Evolutionary conservation across 2,329 filamentous ascomycete species (phyloP), one percentile per base, ranked within the genome.

Genomic region (Verticillium longisporum): DNA sequence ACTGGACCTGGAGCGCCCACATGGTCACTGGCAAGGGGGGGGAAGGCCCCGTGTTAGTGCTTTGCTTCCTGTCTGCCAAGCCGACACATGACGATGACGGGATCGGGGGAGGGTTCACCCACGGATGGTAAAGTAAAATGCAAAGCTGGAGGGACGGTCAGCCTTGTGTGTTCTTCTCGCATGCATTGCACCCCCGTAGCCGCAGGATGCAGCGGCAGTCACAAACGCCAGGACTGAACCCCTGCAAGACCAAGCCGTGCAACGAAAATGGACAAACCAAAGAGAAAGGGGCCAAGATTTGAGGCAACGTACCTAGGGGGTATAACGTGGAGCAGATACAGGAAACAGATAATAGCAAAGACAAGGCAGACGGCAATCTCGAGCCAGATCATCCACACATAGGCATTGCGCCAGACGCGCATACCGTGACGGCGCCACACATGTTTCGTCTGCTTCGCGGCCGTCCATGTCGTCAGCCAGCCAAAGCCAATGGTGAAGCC

Each of bases 361-460:
- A 71, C 63, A 11, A 78, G 68, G 11, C 75, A 80, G 3, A 76
- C 75, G 1, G 71, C 1, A 3, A 81, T 71, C 65, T 81, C 79
- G 33, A 74, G 58, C 79, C 79, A 81, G 60, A 81, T 75, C 75
- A 81, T 75, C 71, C 75, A 77, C 0, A 81, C 71, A 62, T 80
- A 80, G 1, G 73, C 68, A 62, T 77, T 79, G 14, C 67, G 72
- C 64, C 61, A 56, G 60, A 73, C 66, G 67, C 72, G 57, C 18
- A 53, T 56, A 6, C 74, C 68, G 53, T 67, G 70, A 9, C 69
- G 74, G n/a, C 70, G 66, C 60, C 70, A 77, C 45, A 73, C 62
- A 7, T 71, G 70, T 18, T 64, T 66, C 1, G 72, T 72, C 65
- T 77, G 74, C 65, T 70, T 72, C 41, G 70, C 60, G 10, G 74